A percentile compares a stretch with the other conserved stretches of the same genome.
Conservation (phyloP, 305 asterid species). For the Plantago lanceolata region DNA sequence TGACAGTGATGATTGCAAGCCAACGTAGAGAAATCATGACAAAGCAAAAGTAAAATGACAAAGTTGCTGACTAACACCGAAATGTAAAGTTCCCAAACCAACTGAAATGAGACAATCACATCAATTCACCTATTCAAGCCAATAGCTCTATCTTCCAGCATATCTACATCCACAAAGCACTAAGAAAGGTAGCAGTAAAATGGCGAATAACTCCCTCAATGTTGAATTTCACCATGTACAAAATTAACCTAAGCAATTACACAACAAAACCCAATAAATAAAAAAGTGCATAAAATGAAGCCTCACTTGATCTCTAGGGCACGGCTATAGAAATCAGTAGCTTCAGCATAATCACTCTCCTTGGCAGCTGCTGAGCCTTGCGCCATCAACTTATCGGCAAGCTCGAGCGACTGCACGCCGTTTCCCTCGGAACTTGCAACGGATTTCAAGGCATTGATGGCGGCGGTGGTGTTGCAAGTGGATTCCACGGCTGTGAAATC, state of each 20-base stretch:
- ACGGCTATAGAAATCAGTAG: conserved; percentile 87
- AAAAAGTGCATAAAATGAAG: background rate
- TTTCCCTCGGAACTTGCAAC: conserved; percentile 34
- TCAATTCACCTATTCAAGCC: too few species aligned
- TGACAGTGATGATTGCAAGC: too few species aligned
- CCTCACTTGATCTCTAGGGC: conserved; percentile 80
- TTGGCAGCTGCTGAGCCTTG: conserved; percentile 58
- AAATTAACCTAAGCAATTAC: background rate
- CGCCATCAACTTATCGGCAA: conserved; percentile 59
- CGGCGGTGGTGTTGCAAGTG: conserved; percentile 38
- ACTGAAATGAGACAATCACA: too few species aligned
- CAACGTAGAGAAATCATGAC: too few species aligned
- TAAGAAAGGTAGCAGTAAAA: too few species aligned
- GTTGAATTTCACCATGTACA: too few species aligned
- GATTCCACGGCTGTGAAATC: conserved; percentile 45
- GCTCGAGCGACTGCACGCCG: conserved; percentile 46
- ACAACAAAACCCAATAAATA: background rate
- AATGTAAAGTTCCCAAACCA: too few species aligned
- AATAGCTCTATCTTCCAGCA: too few species aligned
- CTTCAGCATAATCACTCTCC: conserved; percentile 62
- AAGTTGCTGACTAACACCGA: too few species aligned
- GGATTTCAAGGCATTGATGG: conserved; percentile 35
- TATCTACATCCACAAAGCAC: too few species aligned
- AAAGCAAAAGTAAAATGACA: too few species aligned
- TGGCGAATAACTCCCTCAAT: too few species aligned